Conservation (phyloP, 495 filamentous ascomycete species). For the Polyplosphaeria fusca region DNA sequence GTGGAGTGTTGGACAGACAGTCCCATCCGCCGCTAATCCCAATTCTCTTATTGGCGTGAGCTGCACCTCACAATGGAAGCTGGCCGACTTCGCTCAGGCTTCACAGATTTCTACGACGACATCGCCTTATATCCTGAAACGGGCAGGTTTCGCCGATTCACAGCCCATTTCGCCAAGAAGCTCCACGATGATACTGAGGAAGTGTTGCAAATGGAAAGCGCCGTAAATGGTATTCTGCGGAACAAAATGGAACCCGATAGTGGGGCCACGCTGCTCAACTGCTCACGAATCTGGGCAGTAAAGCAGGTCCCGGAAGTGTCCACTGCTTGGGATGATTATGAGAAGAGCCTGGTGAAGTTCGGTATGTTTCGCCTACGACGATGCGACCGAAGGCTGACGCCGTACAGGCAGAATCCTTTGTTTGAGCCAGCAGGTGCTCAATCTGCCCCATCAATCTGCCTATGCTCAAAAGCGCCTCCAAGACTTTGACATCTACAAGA, state of each 20-base stretch:
- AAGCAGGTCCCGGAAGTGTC: neutral
- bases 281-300: neutral
- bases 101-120: neutral
- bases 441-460: neutral
- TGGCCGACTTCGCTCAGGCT: neutral
- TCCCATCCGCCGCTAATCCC: too few species aligned
- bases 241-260: neutral
- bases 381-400: neutral
- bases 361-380: neutral
- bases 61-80: neutral
- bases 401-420: neutral
- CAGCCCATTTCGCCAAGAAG: neutral
- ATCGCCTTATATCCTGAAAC: neutral
- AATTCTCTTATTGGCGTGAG: too few species aligned
- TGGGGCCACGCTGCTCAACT: neutral
- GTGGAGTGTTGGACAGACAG: too few species aligned
- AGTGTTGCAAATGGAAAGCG: neutral
- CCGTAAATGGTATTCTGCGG: neutral
- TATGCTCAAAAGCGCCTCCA: neutral
- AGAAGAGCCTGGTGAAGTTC: neutral
- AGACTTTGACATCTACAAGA: neutral
- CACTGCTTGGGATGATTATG: neutral
- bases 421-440: neutral
- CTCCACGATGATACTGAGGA: neutral
- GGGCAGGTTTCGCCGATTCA: neutral